These are phyloP conservation scores for Blyttiomyces sp. DNA, from an alignment of 371 early-diverging fungal genomes.

Conservation along the genomic window DNA sequence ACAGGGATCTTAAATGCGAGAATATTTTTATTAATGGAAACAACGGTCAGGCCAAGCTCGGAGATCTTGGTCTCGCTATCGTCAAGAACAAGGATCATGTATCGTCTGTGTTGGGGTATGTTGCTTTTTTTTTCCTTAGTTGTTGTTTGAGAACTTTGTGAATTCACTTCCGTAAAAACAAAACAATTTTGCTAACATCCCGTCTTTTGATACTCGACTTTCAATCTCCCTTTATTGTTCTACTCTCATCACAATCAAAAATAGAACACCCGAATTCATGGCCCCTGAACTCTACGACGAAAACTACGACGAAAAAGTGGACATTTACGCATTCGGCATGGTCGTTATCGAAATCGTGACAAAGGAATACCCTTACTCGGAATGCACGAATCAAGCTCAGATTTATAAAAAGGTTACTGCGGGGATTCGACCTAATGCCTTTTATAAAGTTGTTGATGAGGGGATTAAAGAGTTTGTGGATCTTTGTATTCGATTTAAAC, in stretches of 20 bases:
- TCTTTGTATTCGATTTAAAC: slow-evolving; percentile 48
- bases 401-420: slow-evolving; percentile 80
- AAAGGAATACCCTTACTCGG: slow-evolving; percentile 84
- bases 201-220: too few species aligned
- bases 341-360: slow-evolving; percentile 82
- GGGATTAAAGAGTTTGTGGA: slow-evolving; percentile 57
- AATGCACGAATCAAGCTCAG: slow-evolving; percentile 84
- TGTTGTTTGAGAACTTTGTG: background rate
- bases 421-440: slow-evolving; percentile 56
- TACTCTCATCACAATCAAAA: slow-evolving; percentile 31
- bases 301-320: slow-evolving; percentile 84
- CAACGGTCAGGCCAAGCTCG: slow-evolving; percentile 87
- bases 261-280: slow-evolving; percentile 89
- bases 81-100: slow-evolving; percentile 59
- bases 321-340: slow-evolving; percentile 94
- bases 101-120: slow-evolving; percentile 60
- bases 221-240: too few species aligned
- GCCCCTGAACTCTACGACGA: slow-evolving; percentile 91
- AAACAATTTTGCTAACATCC: too few species aligned
- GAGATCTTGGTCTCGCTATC: slow-evolving; percentile 81
- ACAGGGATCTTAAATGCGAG: slow-evolving; percentile 53
- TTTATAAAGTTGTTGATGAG: slow-evolving; percentile 45
- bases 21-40: slow-evolving; percentile 91
- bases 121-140: background rate
- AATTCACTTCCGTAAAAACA: too few species aligned